Evolutionary conservation across 805 yeast genomes (phyloP).

Genomic region (Starmerella riodocensis): DNA sequence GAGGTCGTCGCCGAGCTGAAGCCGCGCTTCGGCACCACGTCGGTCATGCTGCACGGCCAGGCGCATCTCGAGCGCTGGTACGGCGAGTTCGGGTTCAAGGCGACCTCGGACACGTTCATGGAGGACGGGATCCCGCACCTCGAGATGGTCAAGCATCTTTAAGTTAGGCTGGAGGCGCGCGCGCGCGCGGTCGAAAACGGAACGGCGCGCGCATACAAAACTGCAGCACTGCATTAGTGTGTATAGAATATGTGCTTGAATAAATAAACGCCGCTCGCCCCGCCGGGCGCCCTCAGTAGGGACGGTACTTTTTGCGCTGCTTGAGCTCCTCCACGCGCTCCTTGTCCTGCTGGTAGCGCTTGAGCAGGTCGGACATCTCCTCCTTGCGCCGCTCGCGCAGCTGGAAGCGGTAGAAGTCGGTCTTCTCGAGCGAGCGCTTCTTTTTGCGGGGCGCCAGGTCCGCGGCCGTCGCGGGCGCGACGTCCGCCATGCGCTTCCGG

Average conservation of each 20-base stretch:
- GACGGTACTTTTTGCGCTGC: slow-evolving; percentile 72
- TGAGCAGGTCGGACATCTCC: slow-evolving; percentile 77
- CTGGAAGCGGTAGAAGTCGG: slow-evolving; percentile 92
- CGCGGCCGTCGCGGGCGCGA: slow-evolving; percentile 25
- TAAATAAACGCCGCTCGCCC: too few species aligned
- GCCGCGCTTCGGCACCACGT: background rate
- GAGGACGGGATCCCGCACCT: slow-evolving; percentile 22
- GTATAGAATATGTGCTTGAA: background rate
- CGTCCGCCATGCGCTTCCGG: slow-evolving; percentile 64
- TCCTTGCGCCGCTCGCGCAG: slow-evolving; percentile 83
- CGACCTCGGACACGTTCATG: slow-evolving; percentile 14
- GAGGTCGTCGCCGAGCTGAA: slow-evolving; percentile 5
- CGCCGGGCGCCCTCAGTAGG: too few species aligned
- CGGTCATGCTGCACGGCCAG: slow-evolving; percentile 19
- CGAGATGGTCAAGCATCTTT: slow-evolving; percentile 7
- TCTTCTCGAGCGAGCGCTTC: slow-evolving; percentile 61
- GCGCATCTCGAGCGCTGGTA: slow-evolving; percentile 16
- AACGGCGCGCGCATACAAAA: too few species aligned
- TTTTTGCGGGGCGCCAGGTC: slow-evolving; percentile 28
- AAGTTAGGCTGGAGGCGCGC: background rate
- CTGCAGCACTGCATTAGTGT: background rate
- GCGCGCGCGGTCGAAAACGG: too few species aligned
- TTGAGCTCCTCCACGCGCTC: slow-evolving; percentile 66
- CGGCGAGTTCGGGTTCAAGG: slow-evolving; percentile 16
- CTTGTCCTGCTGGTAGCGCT: slow-evolving; percentile 81